Percentiles rank a stretch among this genome's conserved stretches.
These are phyloP conservation scores for Buxus sempervirens DNA, from an alignment of 164 flowering plant species.

Conservation along the genomic window DNA sequence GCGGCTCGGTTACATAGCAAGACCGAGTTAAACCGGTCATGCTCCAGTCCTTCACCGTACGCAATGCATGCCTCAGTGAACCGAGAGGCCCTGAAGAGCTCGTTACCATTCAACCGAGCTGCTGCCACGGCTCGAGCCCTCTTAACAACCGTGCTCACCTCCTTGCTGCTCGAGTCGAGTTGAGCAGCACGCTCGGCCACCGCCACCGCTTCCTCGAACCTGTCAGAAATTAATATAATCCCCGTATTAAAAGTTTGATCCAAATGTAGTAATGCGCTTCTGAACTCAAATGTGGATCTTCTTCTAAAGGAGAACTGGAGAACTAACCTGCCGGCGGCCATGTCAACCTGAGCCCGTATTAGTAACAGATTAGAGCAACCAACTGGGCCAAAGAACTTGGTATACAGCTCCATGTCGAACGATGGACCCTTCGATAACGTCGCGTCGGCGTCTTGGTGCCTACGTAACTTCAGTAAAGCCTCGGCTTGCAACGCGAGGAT, in stretches of 20 bases:
- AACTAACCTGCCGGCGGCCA: constrained; percentile 75
- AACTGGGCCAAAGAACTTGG: constrained; percentile 46
- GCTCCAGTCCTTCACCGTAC: constrained; percentile 67
- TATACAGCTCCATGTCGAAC: constrained; percentile 36
- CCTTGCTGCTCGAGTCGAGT: constrained; percentile 54
- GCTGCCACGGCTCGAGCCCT: constrained; percentile 42
- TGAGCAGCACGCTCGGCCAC: constrained; percentile 49
- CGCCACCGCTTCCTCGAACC: constrained; percentile 72
- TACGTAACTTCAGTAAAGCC: constrained; percentile 64
- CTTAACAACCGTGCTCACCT: constrained; percentile 28
- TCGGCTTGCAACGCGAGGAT: constrained; percentile 65
- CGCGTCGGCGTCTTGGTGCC: constrained; percentile 66
- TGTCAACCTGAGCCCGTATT: constrained; percentile 54
- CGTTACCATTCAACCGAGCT: constrained; percentile 65
- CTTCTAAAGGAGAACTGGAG: too few species aligned
- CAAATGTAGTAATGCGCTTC: too few species aligned
- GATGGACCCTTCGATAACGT: constrained; percentile 32
- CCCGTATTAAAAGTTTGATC: too few species aligned
- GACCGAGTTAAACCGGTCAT: constrained; percentile 66
- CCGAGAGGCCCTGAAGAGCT: constrained; percentile 58
- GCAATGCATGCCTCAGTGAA: constrained; percentile 55
- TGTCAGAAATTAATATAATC: too few species aligned
- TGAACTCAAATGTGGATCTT: too few species aligned
- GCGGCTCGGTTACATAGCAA: constrained; percentile 85
- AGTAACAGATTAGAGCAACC: constrained; percentile 28